Percentiles rank a stretch among this genome's conserved stretches.
These are phyloP conservation scores for Quercus agrifolia DNA, from an alignment of 306 rosid genomes.

Conservation along the genomic window DNA sequence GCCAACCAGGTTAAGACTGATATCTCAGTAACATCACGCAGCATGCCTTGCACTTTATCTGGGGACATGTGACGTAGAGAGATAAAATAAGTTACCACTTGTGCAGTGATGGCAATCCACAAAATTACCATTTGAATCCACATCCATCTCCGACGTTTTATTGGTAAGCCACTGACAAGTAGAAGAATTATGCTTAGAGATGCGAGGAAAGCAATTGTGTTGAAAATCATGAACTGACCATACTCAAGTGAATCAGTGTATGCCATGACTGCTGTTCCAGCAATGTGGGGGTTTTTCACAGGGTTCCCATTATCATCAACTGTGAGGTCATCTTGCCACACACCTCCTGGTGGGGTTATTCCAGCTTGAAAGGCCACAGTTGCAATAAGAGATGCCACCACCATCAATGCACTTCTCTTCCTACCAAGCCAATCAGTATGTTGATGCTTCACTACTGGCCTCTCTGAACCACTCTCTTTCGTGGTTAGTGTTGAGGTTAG, in stretches of 20 bases:
- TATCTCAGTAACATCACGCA: slow-evolving; percentile 17
- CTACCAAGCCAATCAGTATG: slow-evolving; percentile 26
- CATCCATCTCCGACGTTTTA: slow-evolving; percentile 21
- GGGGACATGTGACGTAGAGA: slow-evolving; percentile 20
- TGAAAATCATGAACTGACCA: slow-evolving; percentile 18
- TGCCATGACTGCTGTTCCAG: slow-evolving; percentile 33
- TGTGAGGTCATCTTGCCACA: slow-evolving; percentile 28
- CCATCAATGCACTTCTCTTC: slow-evolving; percentile 30
- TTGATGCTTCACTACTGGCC: background rate
- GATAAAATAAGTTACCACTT: slow-evolving; percentile 13
- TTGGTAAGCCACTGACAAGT: slow-evolving; percentile 29
- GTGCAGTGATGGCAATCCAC: slow-evolving; percentile 35
- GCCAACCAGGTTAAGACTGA: slow-evolving; percentile 27
- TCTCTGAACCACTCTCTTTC: slow-evolving; percentile 9
- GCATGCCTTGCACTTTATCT: background rate
- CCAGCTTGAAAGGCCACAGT: slow-evolving; percentile 30
- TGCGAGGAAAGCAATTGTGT: slow-evolving; percentile 23
- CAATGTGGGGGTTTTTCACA: slow-evolving; percentile 7
- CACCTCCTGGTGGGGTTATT: slow-evolving; percentile 26
- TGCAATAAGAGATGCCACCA: slow-evolving; percentile 34
- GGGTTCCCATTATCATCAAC: slow-evolving; percentile 13
- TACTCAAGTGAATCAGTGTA: background rate
- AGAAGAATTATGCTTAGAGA: slow-evolving; percentile 31
- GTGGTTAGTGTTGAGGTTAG: slow-evolving; percentile 7
- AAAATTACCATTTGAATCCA: slow-evolving; percentile 33